These are phyloP conservation scores for Solanum megistacrolobum DNA, from an alignment of 257 asterid genomes.

Conservation along the genomic window DNA sequence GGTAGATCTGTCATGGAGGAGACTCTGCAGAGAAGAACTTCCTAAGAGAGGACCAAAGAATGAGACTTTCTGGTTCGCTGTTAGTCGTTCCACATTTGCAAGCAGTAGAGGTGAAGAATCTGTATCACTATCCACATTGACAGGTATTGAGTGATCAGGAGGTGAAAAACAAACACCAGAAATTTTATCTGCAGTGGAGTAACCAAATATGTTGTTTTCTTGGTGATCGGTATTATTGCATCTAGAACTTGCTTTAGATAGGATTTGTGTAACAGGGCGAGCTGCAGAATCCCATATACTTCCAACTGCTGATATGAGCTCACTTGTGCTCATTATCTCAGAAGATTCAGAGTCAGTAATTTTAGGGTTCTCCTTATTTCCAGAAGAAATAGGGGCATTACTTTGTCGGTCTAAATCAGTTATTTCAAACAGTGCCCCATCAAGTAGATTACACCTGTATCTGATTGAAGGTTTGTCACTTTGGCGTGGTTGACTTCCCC, in stretches of 20 bases:
- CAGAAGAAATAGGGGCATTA: constrained; percentile 18
- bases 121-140: constrained; percentile 10
- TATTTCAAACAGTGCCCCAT: constrained; percentile 35
- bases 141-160: constrained; percentile 19
- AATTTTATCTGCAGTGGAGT: constrained; percentile 16
- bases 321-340: constrained; percentile 49
- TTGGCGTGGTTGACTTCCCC: constrained; percentile 26
- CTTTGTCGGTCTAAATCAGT: constrained; percentile 17
- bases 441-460: constrained; percentile 21
- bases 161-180: constrained; percentile 12
- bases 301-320: constrained; percentile 59
- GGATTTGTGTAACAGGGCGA: constrained; percentile 46
- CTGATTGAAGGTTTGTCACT: constrained; percentile 39
- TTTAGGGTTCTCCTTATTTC: constrained; percentile 19
- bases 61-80: constrained; percentile 15
- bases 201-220: constrained; percentile 21
- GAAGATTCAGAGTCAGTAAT: constrained; percentile 24
- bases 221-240: constrained; percentile 12
- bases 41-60: constrained; percentile 22
- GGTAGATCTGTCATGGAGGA: constrained; percentile 18
- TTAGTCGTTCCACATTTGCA: constrained; percentile 22
- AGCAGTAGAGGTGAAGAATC: constrained; percentile 13
- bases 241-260: constrained; percentile 26
- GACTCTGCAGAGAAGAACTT: constrained; percentile 23
- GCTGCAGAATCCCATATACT: constrained; percentile 46